phyloP scores from a whole-genome alignment of 768 basidiomycete species.

The Boletus huronensis region DNA sequence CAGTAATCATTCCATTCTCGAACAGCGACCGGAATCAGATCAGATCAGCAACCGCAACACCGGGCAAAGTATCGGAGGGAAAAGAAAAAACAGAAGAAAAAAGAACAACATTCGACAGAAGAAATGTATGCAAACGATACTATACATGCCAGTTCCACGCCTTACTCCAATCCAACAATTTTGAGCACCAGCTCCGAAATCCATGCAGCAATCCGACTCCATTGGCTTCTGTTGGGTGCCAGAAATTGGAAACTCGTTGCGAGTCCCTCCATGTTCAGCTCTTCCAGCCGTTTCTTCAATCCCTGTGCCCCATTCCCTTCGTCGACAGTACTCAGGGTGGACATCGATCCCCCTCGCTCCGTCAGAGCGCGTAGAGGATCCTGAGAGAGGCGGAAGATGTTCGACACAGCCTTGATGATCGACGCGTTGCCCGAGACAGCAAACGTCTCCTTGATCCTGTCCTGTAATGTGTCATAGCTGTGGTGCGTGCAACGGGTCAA shows the following conservation, averaged over 20 bases:
- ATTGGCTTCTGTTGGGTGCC: conserved; percentile 49
- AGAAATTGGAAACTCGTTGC: conserved; percentile 72
- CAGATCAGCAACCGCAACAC: conserved; percentile 2
- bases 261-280: conserved; percentile 70
- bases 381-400: conserved; percentile 67
- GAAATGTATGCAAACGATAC: conserved; percentile 10
- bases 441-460: conserved; percentile 70
- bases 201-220: conserved; percentile 69
- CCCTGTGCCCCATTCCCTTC: conserved; percentile 43
- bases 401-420: conserved; percentile 70
- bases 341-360: conserved; percentile 50
- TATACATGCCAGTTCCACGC: conserved; percentile 15
- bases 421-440: conserved; percentile 66
- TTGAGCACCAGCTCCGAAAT: conserved; percentile 59
- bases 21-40: not conserved
- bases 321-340: conserved; percentile 62
- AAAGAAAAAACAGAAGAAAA: not conserved
- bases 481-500: conserved; percentile 4
- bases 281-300: conserved; percentile 57
- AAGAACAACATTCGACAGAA: not conserved
- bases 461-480: conserved; percentile 76
- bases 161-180: conserved; percentile 41
- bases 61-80: conserved; percentile 12
- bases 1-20: conserved; percentile 3
- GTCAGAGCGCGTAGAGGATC: conserved; percentile 44